A percentile compares a stretch with the other conserved stretches of the same genome.
These are phyloP conservation scores for Coniosporium tulheliwenetii DNA, from an alignment of 2,329 filamentous ascomycete species.

Conservation along the genomic window DNA sequence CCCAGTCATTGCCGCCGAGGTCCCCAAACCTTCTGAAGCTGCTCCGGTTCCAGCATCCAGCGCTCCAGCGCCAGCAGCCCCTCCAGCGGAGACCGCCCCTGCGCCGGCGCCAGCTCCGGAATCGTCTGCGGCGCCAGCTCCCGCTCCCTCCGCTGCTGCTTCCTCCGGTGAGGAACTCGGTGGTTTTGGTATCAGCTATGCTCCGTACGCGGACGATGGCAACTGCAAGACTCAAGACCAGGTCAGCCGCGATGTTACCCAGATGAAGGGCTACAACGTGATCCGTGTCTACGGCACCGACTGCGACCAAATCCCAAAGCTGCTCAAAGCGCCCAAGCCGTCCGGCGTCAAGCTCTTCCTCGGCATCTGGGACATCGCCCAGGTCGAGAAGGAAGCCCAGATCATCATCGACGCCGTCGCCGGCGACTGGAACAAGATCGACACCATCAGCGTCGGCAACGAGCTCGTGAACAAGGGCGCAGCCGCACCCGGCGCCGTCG, in stretches of 20 bases:
- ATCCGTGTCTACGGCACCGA: conserved; percentile 70
- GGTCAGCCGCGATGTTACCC: conserved; percentile 48
- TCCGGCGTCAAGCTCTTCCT: conserved; percentile 56
- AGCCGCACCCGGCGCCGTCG: conserved; percentile 35
- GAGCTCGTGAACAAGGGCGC: conserved; percentile 56
- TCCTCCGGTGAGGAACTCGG: conserved; percentile 1
- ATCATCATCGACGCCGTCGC: conserved; percentile 43
- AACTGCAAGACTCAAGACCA: conserved; percentile 51
- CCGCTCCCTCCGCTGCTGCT: conserved; percentile 9
- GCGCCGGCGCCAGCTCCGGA: conserved; percentile 3
- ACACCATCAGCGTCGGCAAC: conserved; percentile 66
- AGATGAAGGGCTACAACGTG: conserved; percentile 41
- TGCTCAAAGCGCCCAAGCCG: conserved; percentile 46
- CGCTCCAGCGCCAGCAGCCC: conserved; percentile 1
- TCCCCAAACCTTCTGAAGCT: not conserved
- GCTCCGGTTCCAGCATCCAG: conserved; percentile 1
- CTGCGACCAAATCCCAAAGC: conserved; percentile 54
- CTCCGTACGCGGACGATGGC: conserved; percentile 39
- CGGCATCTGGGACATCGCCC: conserved; percentile 52
- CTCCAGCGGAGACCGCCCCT: conserved; percentile 1
- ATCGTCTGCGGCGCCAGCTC: conserved; percentile 5
- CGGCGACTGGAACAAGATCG: conserved; percentile 51
- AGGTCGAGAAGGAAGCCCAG: conserved; percentile 40
- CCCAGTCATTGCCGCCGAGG: not conserved
- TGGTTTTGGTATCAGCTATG: conserved; percentile 39